These are phyloP conservation scores for Plasmodium berghei DNA, from an alignment of 169 alveolate species.

Conservation along the genomic window DNA sequence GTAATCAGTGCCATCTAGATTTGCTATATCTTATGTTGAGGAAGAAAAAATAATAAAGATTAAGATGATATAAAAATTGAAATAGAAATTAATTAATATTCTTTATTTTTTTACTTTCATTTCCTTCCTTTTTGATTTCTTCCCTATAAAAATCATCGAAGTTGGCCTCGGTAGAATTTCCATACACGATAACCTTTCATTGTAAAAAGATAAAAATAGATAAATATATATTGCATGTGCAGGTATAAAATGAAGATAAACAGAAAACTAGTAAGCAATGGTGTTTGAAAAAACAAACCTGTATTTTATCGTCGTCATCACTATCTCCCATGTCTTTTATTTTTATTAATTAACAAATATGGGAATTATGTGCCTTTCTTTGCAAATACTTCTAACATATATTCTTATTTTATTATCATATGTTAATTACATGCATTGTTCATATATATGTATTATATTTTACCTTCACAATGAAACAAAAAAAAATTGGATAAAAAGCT, in stretches of 20 bases:
- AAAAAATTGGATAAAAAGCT: no score
- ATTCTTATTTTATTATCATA: neutral
- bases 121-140: conserved; percentile 22
- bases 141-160: conserved; percentile 67
- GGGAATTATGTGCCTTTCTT: neutral
- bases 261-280: neutral
- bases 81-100: neutral
- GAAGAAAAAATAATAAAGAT: conserved; percentile 1
- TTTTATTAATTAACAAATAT: neutral
- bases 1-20: conserved; percentile 3
- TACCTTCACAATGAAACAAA: no score
- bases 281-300: conserved; percentile 12
- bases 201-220: neutral
- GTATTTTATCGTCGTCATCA: conserved; percentile 61
- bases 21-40: neutral
- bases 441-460: neutral
- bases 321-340: conserved; percentile 49
- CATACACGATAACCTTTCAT: conserved; percentile 62
- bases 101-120: neutral
- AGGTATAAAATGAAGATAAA: neutral
- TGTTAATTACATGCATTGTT: neutral
- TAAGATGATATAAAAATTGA: neutral
- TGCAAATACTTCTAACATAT: neutral
- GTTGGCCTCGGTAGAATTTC: conserved; percentile 68
- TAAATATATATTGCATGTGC: neutral